Evolutionary conservation across 116 monocot genomes (phyloP), one percentile per base, ranked within the genome.

Genomic region (Zostera marina): DNA sequence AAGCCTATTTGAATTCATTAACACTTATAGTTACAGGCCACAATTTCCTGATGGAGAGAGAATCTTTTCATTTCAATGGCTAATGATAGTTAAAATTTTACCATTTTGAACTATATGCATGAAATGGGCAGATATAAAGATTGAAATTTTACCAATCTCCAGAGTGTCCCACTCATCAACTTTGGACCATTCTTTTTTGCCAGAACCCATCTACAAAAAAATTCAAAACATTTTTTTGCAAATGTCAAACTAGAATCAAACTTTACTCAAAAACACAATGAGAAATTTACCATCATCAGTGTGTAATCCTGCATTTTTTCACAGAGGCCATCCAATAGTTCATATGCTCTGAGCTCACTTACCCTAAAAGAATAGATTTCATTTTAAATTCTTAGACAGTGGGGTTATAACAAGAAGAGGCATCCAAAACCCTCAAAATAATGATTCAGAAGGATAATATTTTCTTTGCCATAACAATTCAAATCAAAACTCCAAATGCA

Each of bases 281-380:
- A 59, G 38, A 45, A 41, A 9, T 16, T 25, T 76, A 75, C 94
- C 81, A 88, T 79, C 56, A 69, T 42, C 42, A 85, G 56, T 20
- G 89, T 85, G 60, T 89, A 89, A 44, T 96, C 89, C 63, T 80
- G 85, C 89, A 96, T 85, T 67, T 85, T 96, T 22, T 77, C 77
- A 68, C 96, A 96, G 7, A 96, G 82, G 42, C 82, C 96, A 74
- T 96, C 96, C 43, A 96, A 67, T 24, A 96, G 89, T 51, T 96
- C 96, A 65, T 82, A 76, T 66, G 80, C 89, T 74, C 96, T 77
- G 23, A 96, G 78, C 46, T 96, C 96, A 56, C 96, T 96, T 2
- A 73, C 78, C 67, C 96, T 96, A 32, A 32, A 32, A 32, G 60
- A 12, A 43, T 7, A 45, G 52, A 55, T 22, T 25, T 54, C n/a